phyloP scores from a whole-genome alignment of 1,284 basidiomycete genomes.

The Austroboletus rostrupii region DNA sequence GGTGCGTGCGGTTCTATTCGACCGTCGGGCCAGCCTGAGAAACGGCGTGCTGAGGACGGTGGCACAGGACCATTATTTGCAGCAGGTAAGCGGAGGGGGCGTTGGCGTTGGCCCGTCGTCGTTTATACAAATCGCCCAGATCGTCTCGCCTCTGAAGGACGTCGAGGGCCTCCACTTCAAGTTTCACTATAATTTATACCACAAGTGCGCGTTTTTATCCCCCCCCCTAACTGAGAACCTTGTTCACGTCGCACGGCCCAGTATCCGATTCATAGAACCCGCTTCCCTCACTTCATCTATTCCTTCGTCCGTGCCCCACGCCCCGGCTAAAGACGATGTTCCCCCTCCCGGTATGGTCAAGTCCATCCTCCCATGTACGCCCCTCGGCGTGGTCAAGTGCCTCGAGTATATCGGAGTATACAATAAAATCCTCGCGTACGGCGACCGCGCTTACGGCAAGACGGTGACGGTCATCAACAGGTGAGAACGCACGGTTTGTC shows the following conservation, averaged over 20 bases:
- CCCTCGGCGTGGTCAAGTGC: constrained; percentile 93
- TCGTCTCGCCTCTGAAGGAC: constrained; percentile 94
- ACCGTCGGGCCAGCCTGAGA: background rate
- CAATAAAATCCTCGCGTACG: constrained; percentile 88
- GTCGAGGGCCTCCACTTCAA: constrained; percentile 96
- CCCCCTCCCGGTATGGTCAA: constrained; percentile 83
- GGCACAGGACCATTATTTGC: constrained; percentile 88
- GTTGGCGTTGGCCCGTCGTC: background rate
- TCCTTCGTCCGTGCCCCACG: constrained; percentile 33
- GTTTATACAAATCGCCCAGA: constrained; percentile 29
- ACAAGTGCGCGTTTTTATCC: constrained; percentile 59
- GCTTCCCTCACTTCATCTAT: constrained; percentile 53
- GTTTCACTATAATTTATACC: constrained; percentile 95
- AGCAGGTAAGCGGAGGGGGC: constrained; percentile 53
- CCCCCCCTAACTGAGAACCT: too few relatives aligned
- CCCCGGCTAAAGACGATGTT: constrained; percentile 47
- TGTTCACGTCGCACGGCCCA: constrained; percentile 24
- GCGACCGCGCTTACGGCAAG: constrained; percentile 91
- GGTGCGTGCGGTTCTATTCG: constrained; percentile 41
- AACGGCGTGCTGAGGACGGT: constrained; percentile 3
- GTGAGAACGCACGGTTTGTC: constrained; percentile 35
- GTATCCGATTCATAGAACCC: constrained; percentile 76
- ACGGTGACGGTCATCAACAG: constrained; percentile 94
- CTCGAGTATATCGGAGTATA: constrained; percentile 91
- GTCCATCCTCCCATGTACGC: constrained; percentile 95